A percentile compares a stretch with the other conserved stretches of the same genome.
phyloP scores from a whole-genome alignment of 768 basidiomycete genomes.

The Phaeotremella fagi region DNA sequence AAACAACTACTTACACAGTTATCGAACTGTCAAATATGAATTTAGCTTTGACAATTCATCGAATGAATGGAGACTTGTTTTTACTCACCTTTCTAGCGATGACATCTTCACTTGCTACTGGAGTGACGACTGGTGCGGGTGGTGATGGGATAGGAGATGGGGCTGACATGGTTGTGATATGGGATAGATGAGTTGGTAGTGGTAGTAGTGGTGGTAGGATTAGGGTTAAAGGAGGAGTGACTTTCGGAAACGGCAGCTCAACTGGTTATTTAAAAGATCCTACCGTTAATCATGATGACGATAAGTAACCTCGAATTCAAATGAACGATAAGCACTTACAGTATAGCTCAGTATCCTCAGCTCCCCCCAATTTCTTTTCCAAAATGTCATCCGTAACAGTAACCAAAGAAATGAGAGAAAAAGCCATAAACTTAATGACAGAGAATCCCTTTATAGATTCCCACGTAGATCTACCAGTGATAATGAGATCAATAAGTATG shows the following conservation, averaged over 20 bases:
- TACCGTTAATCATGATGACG: no score
- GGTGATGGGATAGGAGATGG: conserved; percentile 27
- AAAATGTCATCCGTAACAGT: not conserved
- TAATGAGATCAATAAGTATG: conserved; percentile 5
- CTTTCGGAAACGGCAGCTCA: no score
- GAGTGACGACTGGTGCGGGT: conserved; percentile 36
- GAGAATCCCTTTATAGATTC: conserved; percentile 10
- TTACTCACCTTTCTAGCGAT: conserved; percentile 79
- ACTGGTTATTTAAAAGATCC: no score
- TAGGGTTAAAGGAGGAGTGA: not conserved
- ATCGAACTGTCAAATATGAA: conserved; percentile 34
- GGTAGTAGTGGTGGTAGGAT: no score
- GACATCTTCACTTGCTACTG: conserved; percentile 82
- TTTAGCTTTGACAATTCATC: not conserved
- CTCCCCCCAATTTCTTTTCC: not conserved
- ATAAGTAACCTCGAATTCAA: no score
- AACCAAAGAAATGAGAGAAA: not conserved
- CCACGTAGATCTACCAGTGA: conserved; percentile 9
- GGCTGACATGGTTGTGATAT: conserved; percentile 21
- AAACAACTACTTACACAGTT: conserved; percentile 36
- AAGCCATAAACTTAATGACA: conserved; percentile 3
- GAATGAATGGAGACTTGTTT: not conserved
- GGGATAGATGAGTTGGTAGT: not conserved
- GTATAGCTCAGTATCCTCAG: no score
- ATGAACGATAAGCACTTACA: no score